These are phyloP conservation scores for Metahyphopichia silvanorum DNA, from an alignment of 805 yeast genomes.

Conservation along the genomic window DNA sequence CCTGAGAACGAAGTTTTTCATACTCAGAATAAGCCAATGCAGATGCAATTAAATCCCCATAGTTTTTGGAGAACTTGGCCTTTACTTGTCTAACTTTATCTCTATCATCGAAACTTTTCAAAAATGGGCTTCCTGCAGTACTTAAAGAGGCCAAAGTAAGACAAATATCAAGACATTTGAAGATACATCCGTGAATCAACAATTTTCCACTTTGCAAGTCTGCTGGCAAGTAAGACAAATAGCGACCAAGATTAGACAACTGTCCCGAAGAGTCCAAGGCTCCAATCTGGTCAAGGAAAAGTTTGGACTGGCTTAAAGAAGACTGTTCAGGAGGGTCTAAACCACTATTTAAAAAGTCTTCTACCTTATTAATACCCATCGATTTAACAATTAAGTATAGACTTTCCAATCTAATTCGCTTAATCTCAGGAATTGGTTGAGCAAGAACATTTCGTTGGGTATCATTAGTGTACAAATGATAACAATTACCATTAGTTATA, in stretches of 20 bases:
- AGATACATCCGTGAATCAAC: conserved; percentile 72
- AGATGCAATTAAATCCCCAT: conserved; percentile 75
- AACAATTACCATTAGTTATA: conserved; percentile 78
- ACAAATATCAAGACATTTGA: conserved; percentile 76
- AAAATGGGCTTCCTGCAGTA: conserved; percentile 72
- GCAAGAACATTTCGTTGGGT: conserved; percentile 55
- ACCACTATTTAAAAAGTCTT: conserved; percentile 66
- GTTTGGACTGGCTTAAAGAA: conserved; percentile 50
- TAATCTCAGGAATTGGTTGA: conserved; percentile 87
- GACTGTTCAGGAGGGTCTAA: conserved; percentile 72
- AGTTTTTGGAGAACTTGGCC: conserved; percentile 35
- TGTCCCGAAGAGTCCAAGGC: conserved; percentile 47
- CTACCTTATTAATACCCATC: conserved; percentile 78
- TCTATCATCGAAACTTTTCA: conserved; percentile 57
- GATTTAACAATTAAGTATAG: conserved; percentile 80
- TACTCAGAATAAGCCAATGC: conserved; percentile 59
- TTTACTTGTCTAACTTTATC: conserved; percentile 55
- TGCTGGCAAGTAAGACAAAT: conserved; percentile 77
- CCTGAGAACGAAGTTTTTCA: conserved; percentile 17
- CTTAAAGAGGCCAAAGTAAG: conserved; percentile 78
- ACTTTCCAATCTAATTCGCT: conserved; percentile 78
- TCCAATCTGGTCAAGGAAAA: conserved; percentile 64
- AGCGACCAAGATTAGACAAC: conserved; percentile 76
- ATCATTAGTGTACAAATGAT: conserved; percentile 67
- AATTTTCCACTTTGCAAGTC: conserved; percentile 85